Evolutionary conservation across 2,329 filamentous ascomycete species (phyloP).

Genomic region (Aspergillus sp.): DNA sequence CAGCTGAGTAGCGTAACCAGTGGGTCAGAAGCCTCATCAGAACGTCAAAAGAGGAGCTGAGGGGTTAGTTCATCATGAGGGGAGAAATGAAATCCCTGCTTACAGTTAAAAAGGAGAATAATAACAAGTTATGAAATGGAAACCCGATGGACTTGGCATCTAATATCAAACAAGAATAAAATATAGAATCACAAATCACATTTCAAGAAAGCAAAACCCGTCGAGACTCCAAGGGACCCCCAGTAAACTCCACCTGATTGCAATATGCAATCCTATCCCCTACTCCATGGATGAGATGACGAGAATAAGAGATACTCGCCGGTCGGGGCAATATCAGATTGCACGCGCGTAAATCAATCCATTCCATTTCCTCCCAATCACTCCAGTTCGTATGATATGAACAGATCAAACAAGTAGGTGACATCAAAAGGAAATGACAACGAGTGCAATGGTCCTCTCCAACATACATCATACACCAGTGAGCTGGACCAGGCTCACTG

Average conservation of each 20-base stretch:
- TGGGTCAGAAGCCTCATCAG: background rate
- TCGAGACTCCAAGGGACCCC: constrained; percentile 1
- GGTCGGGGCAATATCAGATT: constrained; percentile 3
- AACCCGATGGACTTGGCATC: background rate
- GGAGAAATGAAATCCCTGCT: background rate
- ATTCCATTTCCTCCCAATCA: constrained; percentile 32
- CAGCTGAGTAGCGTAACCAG: background rate
- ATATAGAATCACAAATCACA: background rate
- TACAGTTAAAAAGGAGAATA: background rate
- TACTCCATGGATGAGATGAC: constrained; percentile 5
- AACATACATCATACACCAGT: constrained; percentile 34
- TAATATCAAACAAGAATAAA: background rate
- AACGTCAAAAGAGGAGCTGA: background rate
- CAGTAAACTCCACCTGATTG: constrained; percentile 6
- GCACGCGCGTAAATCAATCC: constrained; percentile 20
- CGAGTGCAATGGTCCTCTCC: constrained; percentile 24
- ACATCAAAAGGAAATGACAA: constrained; percentile 18
- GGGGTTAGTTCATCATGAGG: background rate
- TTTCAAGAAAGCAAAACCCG: background rate
- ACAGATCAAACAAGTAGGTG: constrained; percentile 16
- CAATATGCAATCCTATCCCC: constrained; percentile 2
- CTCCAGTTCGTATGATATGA: constrained; percentile 25
- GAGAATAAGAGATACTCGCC: constrained; percentile 4
- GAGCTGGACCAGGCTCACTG: constrained; percentile 20
- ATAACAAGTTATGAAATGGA: background rate